Base-by-base conservation (phyloP, 345 rosid genomes). In the Salix exigua region DNA sequence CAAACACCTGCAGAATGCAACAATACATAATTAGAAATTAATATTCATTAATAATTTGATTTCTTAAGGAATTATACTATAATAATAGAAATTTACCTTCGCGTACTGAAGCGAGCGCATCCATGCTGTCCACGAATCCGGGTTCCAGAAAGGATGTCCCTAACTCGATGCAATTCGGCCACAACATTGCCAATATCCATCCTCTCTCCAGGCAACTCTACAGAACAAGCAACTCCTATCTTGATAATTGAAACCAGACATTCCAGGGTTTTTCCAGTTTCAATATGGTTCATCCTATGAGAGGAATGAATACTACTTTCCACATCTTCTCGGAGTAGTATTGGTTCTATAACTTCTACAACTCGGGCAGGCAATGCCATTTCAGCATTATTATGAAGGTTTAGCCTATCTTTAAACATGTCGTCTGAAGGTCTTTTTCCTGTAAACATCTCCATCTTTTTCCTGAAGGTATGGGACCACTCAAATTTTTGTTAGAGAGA, bases 351-450 rank as follows among this genome's bases (percentile, higher is more conserved):
- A 7, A 75, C 74, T 12, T 76, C 60, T 7, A 7, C 2, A 19
- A 64, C 75, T 6, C 21, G 6, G 1, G 30, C 71, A 4, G 48
- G 73, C 23, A 83, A 30, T n/a, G 76, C 33, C 30, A 0, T 26
- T 14, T 70, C 21, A 11, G 55, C 76, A 14, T 69, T 77, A 25
- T 66, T 68, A 2, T 6, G 79, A 50, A 79, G 77, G 19, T 60
- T 73, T 19, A 73, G 23, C 12, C 63, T 77, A 17, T 53, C 70
- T 30, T 14, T 8, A 26, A 76, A 76, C 66, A 80, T 63, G 25
- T 55, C 73, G 2, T 53, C 11, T 19, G 25, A 19, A 19, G 60
- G 60, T 53, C 23, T 19, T 51, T 7, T 51, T 6, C 60, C n/a
- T 18, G 60, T 51, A 19, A 51, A 53, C 60, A 53, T 53, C 60